These are phyloP conservation scores for Persicaria tinctoria DNA, from an alignment of 148 eudicot species.

Conservation along the genomic window DNA sequence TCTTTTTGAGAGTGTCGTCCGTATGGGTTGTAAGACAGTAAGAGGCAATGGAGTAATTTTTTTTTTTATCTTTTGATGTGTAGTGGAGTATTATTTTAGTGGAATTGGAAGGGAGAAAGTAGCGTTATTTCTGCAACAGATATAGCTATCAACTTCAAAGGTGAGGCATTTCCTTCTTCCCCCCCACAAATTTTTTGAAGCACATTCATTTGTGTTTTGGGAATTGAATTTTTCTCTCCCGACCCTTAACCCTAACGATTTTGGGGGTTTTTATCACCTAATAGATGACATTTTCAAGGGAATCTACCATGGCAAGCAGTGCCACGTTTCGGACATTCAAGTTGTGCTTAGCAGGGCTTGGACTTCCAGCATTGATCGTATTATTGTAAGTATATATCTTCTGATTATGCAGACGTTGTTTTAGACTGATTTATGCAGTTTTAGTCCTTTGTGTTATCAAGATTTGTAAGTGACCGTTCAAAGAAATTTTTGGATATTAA, in stretches of 20 bases:
- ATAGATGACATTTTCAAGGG: constrained; percentile 93
- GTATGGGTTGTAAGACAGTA: no score
- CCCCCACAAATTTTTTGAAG: neutral
- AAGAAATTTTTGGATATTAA: neutral
- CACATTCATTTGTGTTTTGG: neutral
- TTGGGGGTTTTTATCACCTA: neutral
- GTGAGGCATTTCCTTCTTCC: constrained; percentile 27
- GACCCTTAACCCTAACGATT: neutral
- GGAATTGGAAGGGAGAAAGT: no score
- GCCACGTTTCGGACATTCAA: constrained; percentile 41
- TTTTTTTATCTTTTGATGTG: no score
- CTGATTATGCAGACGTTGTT: neutral
- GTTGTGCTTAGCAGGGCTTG: constrained; percentile 69
- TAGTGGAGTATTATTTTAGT: no score
- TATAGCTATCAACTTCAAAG: constrained; percentile 93
- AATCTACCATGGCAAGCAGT: constrained; percentile 69
- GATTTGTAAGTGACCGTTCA: neutral
- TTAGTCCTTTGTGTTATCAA: neutral
- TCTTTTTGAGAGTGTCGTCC: no score
- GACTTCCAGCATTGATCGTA: constrained; percentile 84
- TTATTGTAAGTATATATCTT: constrained; percentile 44
- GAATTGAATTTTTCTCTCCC: neutral
- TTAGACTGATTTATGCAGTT: neutral
- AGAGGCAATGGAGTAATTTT: no score
- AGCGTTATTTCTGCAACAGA: constrained; percentile 33